Conservation (phyloP, 2,329 filamentous ascomycete genomes). For the Elsinoe necatrix region DNA sequence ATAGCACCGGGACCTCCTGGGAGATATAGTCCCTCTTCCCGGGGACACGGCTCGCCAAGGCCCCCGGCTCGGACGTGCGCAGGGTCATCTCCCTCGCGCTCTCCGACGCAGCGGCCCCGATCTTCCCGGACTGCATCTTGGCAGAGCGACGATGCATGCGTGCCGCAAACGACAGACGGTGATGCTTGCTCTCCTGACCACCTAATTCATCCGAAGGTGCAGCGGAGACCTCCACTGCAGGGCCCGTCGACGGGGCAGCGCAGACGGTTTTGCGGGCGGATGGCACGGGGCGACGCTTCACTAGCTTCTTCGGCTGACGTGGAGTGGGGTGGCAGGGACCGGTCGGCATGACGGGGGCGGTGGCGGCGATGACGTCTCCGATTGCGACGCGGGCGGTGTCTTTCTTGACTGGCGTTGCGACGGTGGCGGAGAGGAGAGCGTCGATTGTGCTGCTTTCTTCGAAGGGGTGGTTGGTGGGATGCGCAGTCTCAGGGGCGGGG, state of each 20-base stretch:
- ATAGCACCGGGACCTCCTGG: no score
- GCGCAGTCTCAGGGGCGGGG: neutral
- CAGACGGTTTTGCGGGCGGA: no score
- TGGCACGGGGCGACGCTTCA: slow-evolving; percentile 1
- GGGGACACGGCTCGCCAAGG: neutral
- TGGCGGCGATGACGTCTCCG: neutral
- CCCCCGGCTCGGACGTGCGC: neutral
- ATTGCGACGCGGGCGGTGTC: neutral
- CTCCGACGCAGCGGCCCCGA: neutral
- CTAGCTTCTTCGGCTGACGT: neutral
- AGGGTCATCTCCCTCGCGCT: neutral
- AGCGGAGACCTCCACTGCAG: neutral
- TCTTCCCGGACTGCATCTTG: neutral
- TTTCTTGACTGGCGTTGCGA: neutral
- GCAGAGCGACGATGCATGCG: neutral
- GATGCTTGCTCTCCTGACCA: neutral
- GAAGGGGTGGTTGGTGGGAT: neutral
- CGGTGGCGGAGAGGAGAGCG: slow-evolving; percentile 4
- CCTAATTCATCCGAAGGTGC: no score
- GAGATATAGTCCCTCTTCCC: neutral
- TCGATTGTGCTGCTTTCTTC: neutral
- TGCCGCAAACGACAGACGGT: neutral
- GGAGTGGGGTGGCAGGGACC: neutral
- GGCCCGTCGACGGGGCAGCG: neutral
- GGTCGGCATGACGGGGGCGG: neutral